Base-by-base conservation (phyloP, 2,329 filamentous ascomycete species). In the Calonectria honghensis region DNA sequence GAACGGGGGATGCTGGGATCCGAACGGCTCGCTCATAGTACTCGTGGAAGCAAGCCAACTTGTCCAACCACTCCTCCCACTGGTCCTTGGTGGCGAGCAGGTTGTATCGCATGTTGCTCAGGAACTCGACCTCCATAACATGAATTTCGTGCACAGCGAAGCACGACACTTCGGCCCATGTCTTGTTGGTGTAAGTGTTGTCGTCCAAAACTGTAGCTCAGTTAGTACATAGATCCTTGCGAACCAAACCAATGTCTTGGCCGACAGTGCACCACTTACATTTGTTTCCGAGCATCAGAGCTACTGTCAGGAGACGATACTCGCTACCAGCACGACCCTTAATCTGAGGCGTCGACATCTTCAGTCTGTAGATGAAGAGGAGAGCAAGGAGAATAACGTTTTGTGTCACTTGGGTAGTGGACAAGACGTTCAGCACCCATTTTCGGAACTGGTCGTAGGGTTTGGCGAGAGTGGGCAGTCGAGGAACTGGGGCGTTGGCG, bases 141-240 rank as follows among this genome's bases (percentile, higher is more conserved):
- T 99, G 97, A 67, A 99, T 98, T 85, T 99, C 97, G 75, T 94
- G 93, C 16, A 98, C 96, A 1, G 95, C 93, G 75, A 99, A 98
- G 57, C 95, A 94, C 0, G 97, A 98, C 14, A 99, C 97, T 81
- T 99, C 97, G 3, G 96, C 97, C 97, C 97, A 99, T 0, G 97
- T 99, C 88, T 98, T 98, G 88, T 99, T 99, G 48, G 97, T 98
- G 86, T 99, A 99, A 0, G 97, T 98, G 84, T 98, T 99, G 85
- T 99, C 97, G 83, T 99, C 97, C 80, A 99, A 88, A 83, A 98
- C 93, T 95, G 76, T 45, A 64, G 20, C 20, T 37, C 31, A 35
- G 73, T 84, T 75, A 84, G 82, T 73, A 85, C 79, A 81, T 3
- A 27, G 24, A 24, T 61, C 14, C 29, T 13, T 59, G 27, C 14